Conservation (phyloP, 169 alveolate species). For the Babesia gibsoni region DNA sequence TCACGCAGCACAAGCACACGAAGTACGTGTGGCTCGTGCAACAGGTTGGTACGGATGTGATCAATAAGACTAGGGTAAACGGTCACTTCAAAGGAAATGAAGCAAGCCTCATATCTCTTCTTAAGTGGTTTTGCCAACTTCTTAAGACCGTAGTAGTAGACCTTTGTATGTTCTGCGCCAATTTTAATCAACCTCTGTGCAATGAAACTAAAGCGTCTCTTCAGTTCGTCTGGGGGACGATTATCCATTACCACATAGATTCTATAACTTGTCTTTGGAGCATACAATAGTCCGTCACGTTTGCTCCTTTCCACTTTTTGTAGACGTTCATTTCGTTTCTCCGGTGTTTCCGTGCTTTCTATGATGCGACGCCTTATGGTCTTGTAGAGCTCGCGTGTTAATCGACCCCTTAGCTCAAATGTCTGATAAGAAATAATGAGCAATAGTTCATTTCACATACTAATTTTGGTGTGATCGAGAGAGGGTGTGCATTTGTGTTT, state of each 20-base stretch:
- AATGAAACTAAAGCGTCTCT: constrained; percentile 17
- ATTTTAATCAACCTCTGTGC: constrained; percentile 31
- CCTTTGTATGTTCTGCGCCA: constrained; percentile 51
- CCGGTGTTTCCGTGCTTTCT: constrained; percentile 22
- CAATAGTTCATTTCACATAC: background rate
- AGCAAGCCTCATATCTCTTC: constrained; percentile 32
- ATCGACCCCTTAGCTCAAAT: background rate
- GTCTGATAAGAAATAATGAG: background rate
- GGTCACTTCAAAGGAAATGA: constrained; percentile 30
- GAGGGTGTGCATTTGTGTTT: background rate
- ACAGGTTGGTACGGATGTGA: constrained; percentile 17
- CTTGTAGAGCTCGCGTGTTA: constrained; percentile 40
- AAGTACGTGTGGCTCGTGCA: constrained; percentile 29
- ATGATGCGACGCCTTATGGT: constrained; percentile 37
- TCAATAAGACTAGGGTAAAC: constrained; percentile 52
- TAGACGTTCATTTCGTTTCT: constrained; percentile 5
- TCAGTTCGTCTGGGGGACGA: constrained; percentile 40
- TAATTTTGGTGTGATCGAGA: background rate
- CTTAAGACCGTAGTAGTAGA: constrained; percentile 46
- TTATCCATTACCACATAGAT: constrained; percentile 25
- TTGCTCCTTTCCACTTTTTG: constrained; percentile 4
- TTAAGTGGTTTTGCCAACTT: constrained; percentile 50
- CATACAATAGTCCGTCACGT: constrained; percentile 41
- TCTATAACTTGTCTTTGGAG: constrained; percentile 55
- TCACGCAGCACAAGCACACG: constrained; percentile 50